These are phyloP conservation scores for Yamadazyma aaseri DNA, from an alignment of 1,139 yeast species.

Conservation along the genomic window DNA sequence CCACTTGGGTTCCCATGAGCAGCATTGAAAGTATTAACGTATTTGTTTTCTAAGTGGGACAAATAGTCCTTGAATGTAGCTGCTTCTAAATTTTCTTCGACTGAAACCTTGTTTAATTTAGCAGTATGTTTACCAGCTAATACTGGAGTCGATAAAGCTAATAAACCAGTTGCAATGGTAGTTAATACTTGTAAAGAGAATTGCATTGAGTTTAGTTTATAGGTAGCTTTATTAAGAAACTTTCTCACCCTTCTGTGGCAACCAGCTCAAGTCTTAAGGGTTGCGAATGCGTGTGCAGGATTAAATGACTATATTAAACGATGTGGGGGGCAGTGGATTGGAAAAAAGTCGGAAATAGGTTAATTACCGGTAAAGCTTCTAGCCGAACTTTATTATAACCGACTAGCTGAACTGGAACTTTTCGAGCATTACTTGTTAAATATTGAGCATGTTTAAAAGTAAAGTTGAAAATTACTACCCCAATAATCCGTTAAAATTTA, in stretches of 20 bases:
- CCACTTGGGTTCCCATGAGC: constrained; percentile 26
- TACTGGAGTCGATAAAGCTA: constrained; percentile 37
- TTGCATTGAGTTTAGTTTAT: constrained; percentile 10
- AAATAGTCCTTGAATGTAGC: constrained; percentile 63
- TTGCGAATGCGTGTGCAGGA: constrained; percentile 4
- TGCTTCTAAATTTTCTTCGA: constrained; percentile 61
- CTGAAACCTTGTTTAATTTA: constrained; percentile 61
- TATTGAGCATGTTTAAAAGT: constrained; percentile 5
- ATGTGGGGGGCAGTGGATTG: not conserved
- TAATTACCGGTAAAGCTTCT: too few species aligned
- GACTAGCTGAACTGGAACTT: not conserved
- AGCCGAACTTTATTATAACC: too few species aligned
- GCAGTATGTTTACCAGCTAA: constrained; percentile 67
- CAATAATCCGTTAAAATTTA: constrained; percentile 26
- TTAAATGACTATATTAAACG: constrained; percentile 3
- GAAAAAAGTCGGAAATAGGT: not conserved
- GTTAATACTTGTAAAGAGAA: constrained; percentile 19
- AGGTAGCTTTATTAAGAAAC: not conserved
- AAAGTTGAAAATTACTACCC: constrained; percentile 28
- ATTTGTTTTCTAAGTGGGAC: constrained; percentile 70
- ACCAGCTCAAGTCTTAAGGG: constrained; percentile 4
- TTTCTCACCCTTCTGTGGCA: constrained; percentile 8
- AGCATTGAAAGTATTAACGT: constrained; percentile 54
- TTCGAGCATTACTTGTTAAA: not conserved
- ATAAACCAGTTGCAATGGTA: constrained; percentile 54